A percentile compares a stretch with the other conserved stretches of the same genome.
These are phyloP conservation scores for Podospora didyma DNA, from an alignment of 495 filamentous ascomycete genomes.

Conservation along the genomic window DNA sequence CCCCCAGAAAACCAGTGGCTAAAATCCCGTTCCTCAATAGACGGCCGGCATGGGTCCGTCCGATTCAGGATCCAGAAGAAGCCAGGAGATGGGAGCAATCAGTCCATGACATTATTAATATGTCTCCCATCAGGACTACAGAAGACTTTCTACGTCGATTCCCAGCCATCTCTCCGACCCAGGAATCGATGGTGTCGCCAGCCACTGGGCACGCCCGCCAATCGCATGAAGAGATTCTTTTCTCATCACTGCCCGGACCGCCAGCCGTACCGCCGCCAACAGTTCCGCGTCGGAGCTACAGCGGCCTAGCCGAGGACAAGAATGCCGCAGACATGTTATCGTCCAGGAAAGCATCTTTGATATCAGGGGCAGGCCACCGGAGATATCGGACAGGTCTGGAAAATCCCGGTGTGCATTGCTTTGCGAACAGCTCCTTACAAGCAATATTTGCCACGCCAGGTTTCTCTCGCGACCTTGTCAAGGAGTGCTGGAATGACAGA, in stretches of 20 bases:
- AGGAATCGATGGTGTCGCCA: constrained; percentile 67
- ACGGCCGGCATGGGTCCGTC: constrained; percentile 21
- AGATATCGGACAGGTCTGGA: constrained; percentile 60
- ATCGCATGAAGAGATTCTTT: constrained; percentile 28
- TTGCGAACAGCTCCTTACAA: constrained; percentile 86
- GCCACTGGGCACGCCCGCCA: constrained; percentile 17
- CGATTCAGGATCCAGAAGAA: constrained; percentile 33
- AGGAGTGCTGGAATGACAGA: constrained; percentile 49
- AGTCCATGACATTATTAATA: constrained; percentile 38
- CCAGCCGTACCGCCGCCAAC: constrained; percentile 78
- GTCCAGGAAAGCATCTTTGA: constrained; percentile 35
- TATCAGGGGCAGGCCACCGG: constrained; percentile 5
- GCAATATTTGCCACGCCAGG: constrained; percentile 71
- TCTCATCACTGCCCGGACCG: constrained; percentile 30
- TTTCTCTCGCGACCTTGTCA: constrained; percentile 63
- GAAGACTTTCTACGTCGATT: constrained; percentile 83
- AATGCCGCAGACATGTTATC: constrained; percentile 46
- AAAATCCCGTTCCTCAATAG: constrained; percentile 12
- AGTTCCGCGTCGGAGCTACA: constrained; percentile 79
- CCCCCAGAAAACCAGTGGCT: constrained; percentile 14
- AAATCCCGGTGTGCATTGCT: constrained; percentile 82
- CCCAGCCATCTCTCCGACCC: constrained; percentile 65
- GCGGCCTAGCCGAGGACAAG: constrained; percentile 65
- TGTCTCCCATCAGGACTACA: constrained; percentile 45
- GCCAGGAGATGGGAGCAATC: constrained; percentile 37